Base-by-base conservation (phyloP, 345 rosid genomes). In the Arabidopsis thaliana region DNA sequence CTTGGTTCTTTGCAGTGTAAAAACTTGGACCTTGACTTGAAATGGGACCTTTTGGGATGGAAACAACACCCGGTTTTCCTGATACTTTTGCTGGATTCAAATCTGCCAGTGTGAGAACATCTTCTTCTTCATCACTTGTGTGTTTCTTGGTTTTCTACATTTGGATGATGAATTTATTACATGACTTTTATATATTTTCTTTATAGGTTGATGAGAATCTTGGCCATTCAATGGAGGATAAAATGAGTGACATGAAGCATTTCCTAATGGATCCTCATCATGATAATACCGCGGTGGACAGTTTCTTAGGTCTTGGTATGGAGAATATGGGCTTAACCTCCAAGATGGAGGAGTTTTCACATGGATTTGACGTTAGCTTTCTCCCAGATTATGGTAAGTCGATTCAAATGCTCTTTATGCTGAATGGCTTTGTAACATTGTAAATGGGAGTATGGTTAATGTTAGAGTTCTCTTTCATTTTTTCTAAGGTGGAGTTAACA, bases 401-500 rank as follows among this genome's bases (percentile, higher is more conserved):
- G 30, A 11, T 60, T 36, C n/a, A 53, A 52, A 1, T 57, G 38
- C 56, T 49, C 66, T 61, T 61, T 52, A 6, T 72, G 53, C 1
- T 56, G 45, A 59, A 60, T 64, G 20, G 73, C 28, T 56, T 37
- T 55, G 65, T 63, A 10, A 42, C 23, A 7, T 25, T 23, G 11
- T 34, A 20, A 40, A 3, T 12, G 57, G 65, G 32, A 45, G 12
- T 44, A 3, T 67, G 42, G 23, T 34, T 53, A 36, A 61, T 52
- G 50, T 32, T 2, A 42, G 10, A 56, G 62, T 37, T 51, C 6
- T 67, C 41, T 75, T 49, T 51, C 7, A 24, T 25, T 24, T 28
- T 51, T 6, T 36, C 20, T 16, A 12, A 89, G 96, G 93, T 83
- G 93, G 85, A 74, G 77, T 85, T 69, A 81, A 83, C 65, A 78